These are phyloP conservation scores for Xylaria cubensis DNA, from an alignment of 495 filamentous ascomycete species.

Conservation along the genomic window DNA sequence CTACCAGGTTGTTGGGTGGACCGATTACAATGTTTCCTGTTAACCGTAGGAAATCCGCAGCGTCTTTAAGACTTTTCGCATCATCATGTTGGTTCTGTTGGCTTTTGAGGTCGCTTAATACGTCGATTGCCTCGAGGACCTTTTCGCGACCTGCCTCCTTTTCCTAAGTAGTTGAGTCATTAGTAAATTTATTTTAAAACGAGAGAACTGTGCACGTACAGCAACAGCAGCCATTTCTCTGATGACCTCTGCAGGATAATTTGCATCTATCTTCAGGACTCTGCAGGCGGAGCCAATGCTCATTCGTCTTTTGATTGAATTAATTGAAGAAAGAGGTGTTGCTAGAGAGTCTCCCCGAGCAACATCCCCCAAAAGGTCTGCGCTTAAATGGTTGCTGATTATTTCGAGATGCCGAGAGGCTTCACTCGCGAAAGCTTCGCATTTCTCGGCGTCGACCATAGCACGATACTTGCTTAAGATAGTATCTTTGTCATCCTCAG, in stretches of 20 bases:
- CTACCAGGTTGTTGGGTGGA: not conserved
- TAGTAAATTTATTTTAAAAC: not conserved
- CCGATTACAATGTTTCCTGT: slow-evolving; percentile 9
- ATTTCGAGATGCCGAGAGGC: slow-evolving; percentile 34
- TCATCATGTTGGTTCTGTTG: slow-evolving; percentile 29
- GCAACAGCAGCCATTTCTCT: slow-evolving; percentile 29
- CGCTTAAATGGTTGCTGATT: slow-evolving; percentile 31
- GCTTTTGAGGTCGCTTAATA: slow-evolving; percentile 36
- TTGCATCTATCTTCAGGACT: slow-evolving; percentile 29
- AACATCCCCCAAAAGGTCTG: slow-evolving; percentile 33
- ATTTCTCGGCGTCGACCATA: slow-evolving; percentile 19
- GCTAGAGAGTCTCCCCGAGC: slow-evolving; percentile 26
- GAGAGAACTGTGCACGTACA: slow-evolving; percentile 27
- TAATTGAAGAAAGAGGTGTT: not conserved
- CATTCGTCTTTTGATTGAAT: slow-evolving; percentile 28
- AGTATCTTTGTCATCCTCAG: slow-evolving; percentile 4
- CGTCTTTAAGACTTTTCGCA: slow-evolving; percentile 32
- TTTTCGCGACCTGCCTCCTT: slow-evolving; percentile 25
- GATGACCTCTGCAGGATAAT: slow-evolving; percentile 39
- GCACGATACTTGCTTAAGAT: slow-evolving; percentile 31
- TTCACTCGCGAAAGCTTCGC: slow-evolving; percentile 22
- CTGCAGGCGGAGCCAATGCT: slow-evolving; percentile 30
- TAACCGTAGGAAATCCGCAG: slow-evolving; percentile 32
- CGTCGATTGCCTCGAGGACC: slow-evolving; percentile 36
- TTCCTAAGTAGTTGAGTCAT: slow-evolving; percentile 23